phyloP scores from a whole-genome alignment of 1,284 basidiomycete species.

The Ceratobasidium sp. region DNA sequence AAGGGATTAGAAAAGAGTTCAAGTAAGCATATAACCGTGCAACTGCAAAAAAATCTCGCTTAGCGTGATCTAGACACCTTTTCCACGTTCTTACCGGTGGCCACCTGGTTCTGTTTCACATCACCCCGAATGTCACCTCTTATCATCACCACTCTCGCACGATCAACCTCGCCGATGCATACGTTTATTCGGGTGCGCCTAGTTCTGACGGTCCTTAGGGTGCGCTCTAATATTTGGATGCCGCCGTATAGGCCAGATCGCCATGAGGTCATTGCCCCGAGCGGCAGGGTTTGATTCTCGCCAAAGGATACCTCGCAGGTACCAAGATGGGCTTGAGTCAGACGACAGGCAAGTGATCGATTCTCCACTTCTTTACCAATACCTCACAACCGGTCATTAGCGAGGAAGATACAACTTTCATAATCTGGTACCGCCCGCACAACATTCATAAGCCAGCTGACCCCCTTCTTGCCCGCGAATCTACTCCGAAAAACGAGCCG shows the following conservation, averaged over 20 bases:
- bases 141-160: slow-evolving; percentile 59
- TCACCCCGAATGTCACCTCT: slow-evolving; percentile 58
- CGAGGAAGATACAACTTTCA: slow-evolving; percentile 76
- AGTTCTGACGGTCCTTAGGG: not conserved
- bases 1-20: slow-evolving; percentile 71
- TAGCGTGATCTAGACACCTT: slow-evolving; percentile 59
- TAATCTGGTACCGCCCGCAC: slow-evolving; percentile 59
- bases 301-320: slow-evolving; percentile 70
- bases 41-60: not conserved
- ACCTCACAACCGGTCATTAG: slow-evolving; percentile 45
- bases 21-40: slow-evolving; percentile 58
- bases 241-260: slow-evolving; percentile 60
- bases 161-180: slow-evolving; percentile 74
- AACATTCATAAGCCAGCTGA: slow-evolving; percentile 28
- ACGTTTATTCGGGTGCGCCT: slow-evolving; percentile 65
- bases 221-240: not conserved
- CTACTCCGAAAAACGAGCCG: slow-evolving; percentile 40
- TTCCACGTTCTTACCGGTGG: slow-evolving; percentile 64
- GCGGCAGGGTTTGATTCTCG: slow-evolving; percentile 58
- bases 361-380: not conserved
- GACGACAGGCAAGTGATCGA: slow-evolving; percentile 57
- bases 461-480: slow-evolving; percentile 3
- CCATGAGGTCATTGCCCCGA: slow-evolving; percentile 56
- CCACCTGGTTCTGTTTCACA: slow-evolving; percentile 67
- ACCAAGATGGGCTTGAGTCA: slow-evolving; percentile 78